Percentiles rank a stretch among this genome's conserved stretches.
These are phyloP conservation scores for Verticillium alfalfae DNA, from an alignment of 2,329 filamentous ascomycete genomes.

Conservation along the genomic window DNA sequence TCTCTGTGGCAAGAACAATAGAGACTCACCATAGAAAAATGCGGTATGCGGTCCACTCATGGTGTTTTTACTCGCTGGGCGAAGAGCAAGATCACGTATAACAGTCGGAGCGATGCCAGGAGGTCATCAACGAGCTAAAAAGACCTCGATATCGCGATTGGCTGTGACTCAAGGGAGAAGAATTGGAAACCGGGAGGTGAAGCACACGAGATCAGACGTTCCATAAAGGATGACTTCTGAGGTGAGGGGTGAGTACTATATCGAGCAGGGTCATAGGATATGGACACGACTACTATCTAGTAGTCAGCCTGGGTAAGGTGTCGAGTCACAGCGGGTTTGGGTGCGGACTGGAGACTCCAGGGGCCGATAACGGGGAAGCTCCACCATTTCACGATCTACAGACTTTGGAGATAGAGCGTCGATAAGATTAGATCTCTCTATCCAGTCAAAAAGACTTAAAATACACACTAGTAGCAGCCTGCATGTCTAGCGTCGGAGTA, in stretches of 20 bases:
- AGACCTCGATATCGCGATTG: no score
- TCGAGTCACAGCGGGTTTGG: neutral
- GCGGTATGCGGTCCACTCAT: slow-evolving; percentile 37
- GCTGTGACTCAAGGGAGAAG: no score
- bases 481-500: slow-evolving; percentile 20
- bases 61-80: neutral
- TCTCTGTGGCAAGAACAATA: neutral
- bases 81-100: neutral
- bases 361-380: neutral
- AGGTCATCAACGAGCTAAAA: no score
- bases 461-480: neutral
- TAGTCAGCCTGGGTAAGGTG: neutral
- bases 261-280: neutral
- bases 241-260: neutral
- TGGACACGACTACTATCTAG: neutral
- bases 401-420: neutral
- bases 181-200: no score
- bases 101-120: no score
- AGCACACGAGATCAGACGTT: no score
- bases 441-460: neutral
- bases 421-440: slow-evolving; percentile 1
- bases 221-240: neutral
- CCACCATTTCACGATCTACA: neutral
- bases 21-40: slow-evolving; percentile 51
- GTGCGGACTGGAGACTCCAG: neutral